Evolutionary conservation across 2,329 filamentous ascomycete species (phyloP), one percentile per base, ranked within the genome.

Genomic region (Fusarium pininemorale): DNA sequence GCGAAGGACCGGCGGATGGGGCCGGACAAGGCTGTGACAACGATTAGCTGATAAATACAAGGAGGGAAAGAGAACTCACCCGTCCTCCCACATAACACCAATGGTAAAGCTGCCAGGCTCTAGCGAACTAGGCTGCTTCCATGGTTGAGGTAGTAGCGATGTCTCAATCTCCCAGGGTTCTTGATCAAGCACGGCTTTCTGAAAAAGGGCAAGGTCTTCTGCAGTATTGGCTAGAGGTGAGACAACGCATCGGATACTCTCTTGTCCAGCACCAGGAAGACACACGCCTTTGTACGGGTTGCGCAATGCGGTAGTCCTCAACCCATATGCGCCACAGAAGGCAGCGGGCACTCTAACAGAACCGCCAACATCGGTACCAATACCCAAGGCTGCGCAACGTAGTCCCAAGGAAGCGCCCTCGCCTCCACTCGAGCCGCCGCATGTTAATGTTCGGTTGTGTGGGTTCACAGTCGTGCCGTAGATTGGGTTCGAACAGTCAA

Each of bases 21-120:
- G 42, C 9, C 42, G 24, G 7, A 45, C 42, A 26, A 45, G 11
- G 5, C 42, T 26, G 42, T 2, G 42, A 26, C 24, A 9, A 20
- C 1, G 2, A 0, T 45, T 14, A 26, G 42, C 7, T 20, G 7
- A 18, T 20, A 8, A 7, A 6, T 5, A 13, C 0, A 3, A 18
- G 3, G 4, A 18, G 11, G 0, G 3, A 18, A 4, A 13, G 1
- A 18, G n/a, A 26, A 26, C 24, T 45, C 7, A 45, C 42, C 42
- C 24, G 9, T 26, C 24, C 3, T 45, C 24, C 42, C 42, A 45
- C 42, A 45, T 20, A 6, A 45, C 24, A 6, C 42, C 42, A 45
- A 45, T 26, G 0, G 24, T 45, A 2, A 45, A 45, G 42, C 5
- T 45, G 4, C 16, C 42, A 14, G 24, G 16, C 7, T 45, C 0